phyloP scores from a whole-genome alignment of 768 basidiomycete genomes.

The Agaricus subrufescens region DNA sequence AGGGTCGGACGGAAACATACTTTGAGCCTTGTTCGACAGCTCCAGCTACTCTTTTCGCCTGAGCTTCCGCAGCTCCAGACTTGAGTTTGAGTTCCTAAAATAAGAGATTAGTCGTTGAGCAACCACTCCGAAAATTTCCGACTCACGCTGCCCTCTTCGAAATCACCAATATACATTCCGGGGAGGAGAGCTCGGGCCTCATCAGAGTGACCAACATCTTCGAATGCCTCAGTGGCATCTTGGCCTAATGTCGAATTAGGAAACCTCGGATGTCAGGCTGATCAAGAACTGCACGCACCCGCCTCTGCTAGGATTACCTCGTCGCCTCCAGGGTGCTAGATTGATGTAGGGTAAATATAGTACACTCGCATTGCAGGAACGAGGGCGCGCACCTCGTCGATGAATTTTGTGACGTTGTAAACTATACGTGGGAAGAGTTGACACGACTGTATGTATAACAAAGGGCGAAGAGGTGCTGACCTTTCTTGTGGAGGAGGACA shows the following conservation, averaged over 20 bases:
- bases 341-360: not conserved
- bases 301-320: conserved; percentile 94
- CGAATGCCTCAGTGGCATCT: conserved; percentile 97
- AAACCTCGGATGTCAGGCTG: not conserved
- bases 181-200: conserved; percentile 87
- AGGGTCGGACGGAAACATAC: conserved; percentile 32
- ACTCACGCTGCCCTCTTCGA: conserved; percentile 67
- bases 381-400: conserved; percentile 72
- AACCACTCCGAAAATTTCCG: conserved; percentile 5
- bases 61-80: conserved; percentile 43
- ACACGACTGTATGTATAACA: conserved; percentile 18
- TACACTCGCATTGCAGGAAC: not conserved
- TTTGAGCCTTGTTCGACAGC: conserved; percentile 68
- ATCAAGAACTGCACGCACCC: conserved; percentile 46
- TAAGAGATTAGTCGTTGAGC: conserved; percentile 1
- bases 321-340: conserved; percentile 91
- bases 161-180: conserved; percentile 76
- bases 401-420: conserved; percentile 89
- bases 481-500: conserved; percentile 82
- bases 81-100: conserved; percentile 49
- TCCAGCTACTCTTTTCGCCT: conserved; percentile 37
- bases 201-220: conserved; percentile 99
- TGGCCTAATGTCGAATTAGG: conserved; percentile 50
- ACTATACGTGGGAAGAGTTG: conserved; percentile 42
- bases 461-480: conserved; percentile 33